Conservation (phyloP, 306 rosid species). For the Alnus glutinosa region DNA sequence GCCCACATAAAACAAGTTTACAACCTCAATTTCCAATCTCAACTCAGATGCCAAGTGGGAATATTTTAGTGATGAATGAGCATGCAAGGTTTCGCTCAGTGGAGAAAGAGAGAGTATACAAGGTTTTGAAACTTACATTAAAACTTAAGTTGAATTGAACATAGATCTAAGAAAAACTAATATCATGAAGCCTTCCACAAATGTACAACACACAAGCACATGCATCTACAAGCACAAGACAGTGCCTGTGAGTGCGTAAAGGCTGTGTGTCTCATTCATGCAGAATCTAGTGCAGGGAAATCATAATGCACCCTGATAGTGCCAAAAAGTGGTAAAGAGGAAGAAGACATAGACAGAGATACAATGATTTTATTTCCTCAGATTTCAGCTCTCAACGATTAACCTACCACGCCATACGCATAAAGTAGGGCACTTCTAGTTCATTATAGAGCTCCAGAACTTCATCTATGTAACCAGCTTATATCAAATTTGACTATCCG, state of each 20-base stretch:
- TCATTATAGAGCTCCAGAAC: not conserved
- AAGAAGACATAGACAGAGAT: not conserved
- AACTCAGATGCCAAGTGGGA: slow-evolving; percentile 1
- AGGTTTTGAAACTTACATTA: not conserved
- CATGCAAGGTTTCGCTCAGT: not conserved
- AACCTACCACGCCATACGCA: not conserved
- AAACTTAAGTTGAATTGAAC: not conserved
- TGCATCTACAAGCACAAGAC: not conserved
- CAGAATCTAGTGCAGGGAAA: not conserved
- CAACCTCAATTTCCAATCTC: not conserved
- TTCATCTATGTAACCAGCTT: not conserved
- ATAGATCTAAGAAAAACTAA: not conserved
- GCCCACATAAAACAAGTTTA: not conserved
- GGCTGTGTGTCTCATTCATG: not conserved
- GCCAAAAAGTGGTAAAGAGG: not conserved
- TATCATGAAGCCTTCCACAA: not conserved
- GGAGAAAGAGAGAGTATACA: not conserved
- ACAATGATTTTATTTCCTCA: not conserved
- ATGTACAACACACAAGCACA: not conserved
- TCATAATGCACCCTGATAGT: not conserved
- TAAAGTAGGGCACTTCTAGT: not conserved
- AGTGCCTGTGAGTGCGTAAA: not conserved
- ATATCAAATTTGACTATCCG: not conserved
- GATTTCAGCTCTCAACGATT: not conserved
- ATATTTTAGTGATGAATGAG: not conserved